These are phyloP conservation scores for Leccinum variicolor DNA, from an alignment of 768 basidiomycete species.

Conservation along the genomic window DNA sequence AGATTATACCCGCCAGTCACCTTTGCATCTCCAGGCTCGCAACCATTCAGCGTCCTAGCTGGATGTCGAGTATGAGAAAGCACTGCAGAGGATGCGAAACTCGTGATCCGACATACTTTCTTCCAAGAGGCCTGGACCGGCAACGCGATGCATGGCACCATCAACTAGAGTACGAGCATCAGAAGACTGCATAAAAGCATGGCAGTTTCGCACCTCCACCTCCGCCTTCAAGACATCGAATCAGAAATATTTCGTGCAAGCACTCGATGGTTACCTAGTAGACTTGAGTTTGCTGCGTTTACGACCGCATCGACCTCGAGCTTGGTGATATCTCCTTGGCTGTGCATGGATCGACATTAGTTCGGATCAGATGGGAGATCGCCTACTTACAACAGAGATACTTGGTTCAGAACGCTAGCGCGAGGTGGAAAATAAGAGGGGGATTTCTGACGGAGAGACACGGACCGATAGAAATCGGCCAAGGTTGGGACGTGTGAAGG, in stretches of 20 bases:
- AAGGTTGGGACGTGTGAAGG: constrained; percentile 50
- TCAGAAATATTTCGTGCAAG: background rate
- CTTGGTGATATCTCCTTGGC: constrained; percentile 77
- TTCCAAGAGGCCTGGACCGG: constrained; percentile 57
- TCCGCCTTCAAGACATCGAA: constrained; percentile 50
- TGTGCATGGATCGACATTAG: constrained; percentile 23
- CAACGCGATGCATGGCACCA: constrained; percentile 77
- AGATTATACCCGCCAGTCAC: constrained; percentile 76
- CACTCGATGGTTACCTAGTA: constrained; percentile 50
- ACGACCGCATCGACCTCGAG: constrained; percentile 72
- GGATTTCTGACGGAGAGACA: constrained; percentile 33
- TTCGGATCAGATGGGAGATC: background rate
- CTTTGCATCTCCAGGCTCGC: constrained; percentile 70
- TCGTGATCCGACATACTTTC: constrained; percentile 54
- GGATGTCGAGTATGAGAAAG: constrained; percentile 38
- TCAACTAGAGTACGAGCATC: constrained; percentile 49
- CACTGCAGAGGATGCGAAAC: background rate
- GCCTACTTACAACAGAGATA: constrained; percentile 64
- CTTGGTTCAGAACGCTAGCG: constrained; percentile 44
- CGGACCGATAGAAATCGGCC: constrained; percentile 46
- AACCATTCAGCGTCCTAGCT: constrained; percentile 67
- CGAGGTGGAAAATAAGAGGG: constrained; percentile 30
- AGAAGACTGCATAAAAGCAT: background rate
- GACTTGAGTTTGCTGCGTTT: constrained; percentile 74
- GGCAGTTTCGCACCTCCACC: constrained; percentile 57